phyloP scores from a whole-genome alignment of 306 rosid species.

The Astragalus membranaceus region DNA sequence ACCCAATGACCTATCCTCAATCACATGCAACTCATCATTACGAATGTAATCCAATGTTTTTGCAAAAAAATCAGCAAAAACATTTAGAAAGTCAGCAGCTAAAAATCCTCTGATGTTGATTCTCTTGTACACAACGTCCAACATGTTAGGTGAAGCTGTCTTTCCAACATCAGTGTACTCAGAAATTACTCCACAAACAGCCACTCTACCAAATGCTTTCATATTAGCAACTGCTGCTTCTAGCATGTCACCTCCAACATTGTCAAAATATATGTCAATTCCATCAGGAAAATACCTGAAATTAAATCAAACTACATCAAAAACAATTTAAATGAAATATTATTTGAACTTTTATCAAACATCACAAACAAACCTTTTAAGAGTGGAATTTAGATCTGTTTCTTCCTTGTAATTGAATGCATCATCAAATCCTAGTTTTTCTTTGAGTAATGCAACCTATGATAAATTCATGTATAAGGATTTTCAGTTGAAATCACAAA shows the following conservation, averaged over 20 bases:
- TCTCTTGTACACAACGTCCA: constrained; percentile 56
- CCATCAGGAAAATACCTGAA: constrained; percentile 64
- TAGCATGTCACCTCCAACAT: constrained; percentile 68
- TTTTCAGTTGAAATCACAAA: neutral
- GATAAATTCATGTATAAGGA: neutral
- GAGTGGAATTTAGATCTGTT: constrained; percentile 47
- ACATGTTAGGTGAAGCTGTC: constrained; percentile 43
- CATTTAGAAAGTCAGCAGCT: constrained; percentile 32
- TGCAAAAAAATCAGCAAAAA: constrained; percentile 35
- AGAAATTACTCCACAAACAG: constrained; percentile 56
- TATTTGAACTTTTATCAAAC: neutral
- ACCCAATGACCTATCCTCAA: constrained; percentile 57
- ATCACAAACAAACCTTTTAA: constrained; percentile 37
- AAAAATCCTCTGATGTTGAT: constrained; percentile 53
- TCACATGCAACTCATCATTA: constrained; percentile 23
- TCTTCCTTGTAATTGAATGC: constrained; percentile 86
- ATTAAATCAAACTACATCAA: neutral
- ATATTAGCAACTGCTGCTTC: constrained; percentile 63
- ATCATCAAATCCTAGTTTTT: constrained; percentile 63
- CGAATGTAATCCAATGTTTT: constrained; percentile 40
- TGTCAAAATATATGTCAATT: constrained; percentile 77
- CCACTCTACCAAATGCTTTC: constrained; percentile 63
- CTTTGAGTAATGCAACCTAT: constrained; percentile 57
- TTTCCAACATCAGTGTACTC: constrained; percentile 43
- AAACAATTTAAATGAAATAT: neutral